Conservation (phyloP, 2,329 filamentous ascomycete genomes). For the Trichothecium roseum region DNA sequence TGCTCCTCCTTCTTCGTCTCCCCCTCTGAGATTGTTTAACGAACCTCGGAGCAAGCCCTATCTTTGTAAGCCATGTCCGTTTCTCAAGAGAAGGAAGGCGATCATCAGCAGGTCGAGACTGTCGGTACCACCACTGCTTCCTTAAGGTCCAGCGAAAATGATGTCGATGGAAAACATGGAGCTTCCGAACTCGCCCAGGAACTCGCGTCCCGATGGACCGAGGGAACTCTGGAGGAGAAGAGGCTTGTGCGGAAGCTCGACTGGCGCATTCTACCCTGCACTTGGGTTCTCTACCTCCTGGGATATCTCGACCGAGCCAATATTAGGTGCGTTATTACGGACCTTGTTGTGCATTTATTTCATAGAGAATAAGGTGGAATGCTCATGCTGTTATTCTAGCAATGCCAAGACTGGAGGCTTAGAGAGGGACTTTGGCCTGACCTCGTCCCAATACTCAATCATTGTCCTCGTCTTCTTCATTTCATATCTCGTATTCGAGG, state of each 20-base stretch:
- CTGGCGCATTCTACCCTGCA: slow-evolving; percentile 7
- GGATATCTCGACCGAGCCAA: slow-evolving; percentile 12
- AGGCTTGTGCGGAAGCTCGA: slow-evolving; percentile 6
- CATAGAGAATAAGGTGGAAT: too few relatives aligned
- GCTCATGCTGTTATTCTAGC: too few relatives aligned
- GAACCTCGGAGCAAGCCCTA: too few relatives aligned
- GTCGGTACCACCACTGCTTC: slow-evolving; percentile 1
- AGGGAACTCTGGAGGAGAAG: slow-evolving; percentile 5
- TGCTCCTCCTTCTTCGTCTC: too few relatives aligned
- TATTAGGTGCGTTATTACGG: slow-evolving; percentile 8
- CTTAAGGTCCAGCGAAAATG: slow-evolving; percentile 1
- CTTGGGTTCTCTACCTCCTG: slow-evolving; percentile 12
- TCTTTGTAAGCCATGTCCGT: too few relatives aligned
- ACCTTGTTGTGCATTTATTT: not conserved
- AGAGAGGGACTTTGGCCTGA: slow-evolving; percentile 10
- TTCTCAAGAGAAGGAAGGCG: not conserved
- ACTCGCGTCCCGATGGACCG: too few relatives aligned
- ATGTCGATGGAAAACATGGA: not conserved
- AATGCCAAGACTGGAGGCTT: slow-evolving; percentile 14
- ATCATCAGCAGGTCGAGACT: not conserved
- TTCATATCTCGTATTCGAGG: slow-evolving; percentile 11
- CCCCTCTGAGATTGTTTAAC: too few relatives aligned
- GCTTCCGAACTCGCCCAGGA: too few relatives aligned
- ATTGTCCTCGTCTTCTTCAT: slow-evolving; percentile 17
- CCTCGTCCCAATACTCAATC: slow-evolving; percentile 14